Evolutionary conservation across 129 eudicot genomes (phyloP).

Genomic region (Oenanthe sinensis): DNA sequence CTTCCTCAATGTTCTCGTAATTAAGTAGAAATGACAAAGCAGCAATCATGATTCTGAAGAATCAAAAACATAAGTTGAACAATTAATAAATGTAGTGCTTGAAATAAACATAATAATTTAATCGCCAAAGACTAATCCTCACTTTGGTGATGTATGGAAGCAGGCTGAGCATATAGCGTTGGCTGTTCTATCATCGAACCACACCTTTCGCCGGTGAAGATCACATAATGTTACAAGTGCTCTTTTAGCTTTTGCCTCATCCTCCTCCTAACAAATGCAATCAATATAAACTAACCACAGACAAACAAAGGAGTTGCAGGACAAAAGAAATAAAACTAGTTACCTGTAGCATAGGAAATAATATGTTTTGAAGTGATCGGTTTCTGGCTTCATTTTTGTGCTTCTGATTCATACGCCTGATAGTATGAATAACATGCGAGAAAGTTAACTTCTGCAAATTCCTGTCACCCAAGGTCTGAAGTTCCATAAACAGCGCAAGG

Average conservation of each 20-base stretch:
- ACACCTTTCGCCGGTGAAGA: conserved; percentile 79
- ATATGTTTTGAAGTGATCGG: conserved; percentile 72
- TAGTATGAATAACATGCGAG: conserved; percentile 70
- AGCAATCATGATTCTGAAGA: conserved; percentile 78
- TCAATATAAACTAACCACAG: background rate
- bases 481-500: conserved; percentile 88
- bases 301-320: background rate
- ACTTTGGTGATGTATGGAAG: conserved; percentile 79
- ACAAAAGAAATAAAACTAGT: background rate
- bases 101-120: background rate
- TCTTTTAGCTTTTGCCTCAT: conserved; percentile 86
- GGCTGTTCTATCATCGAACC: conserved; percentile 95
- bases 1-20: conserved; percentile 84
- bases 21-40: conserved; percentile 89
- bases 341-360: conserved; percentile 86
- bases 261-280: conserved; percentile 54
- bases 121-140: background rate
- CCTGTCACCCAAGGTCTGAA: conserved; percentile 76
- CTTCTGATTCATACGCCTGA: conserved; percentile 90
- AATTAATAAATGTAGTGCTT: background rate
- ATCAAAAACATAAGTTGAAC: background rate
- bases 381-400: conserved; percentile 90
- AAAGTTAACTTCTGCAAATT: conserved; percentile 56
- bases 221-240: conserved; percentile 78
- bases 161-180: conserved; percentile 85